These are phyloP conservation scores for Fragilaria radians DNA, from an alignment of 108 stramenopile genomes.

Conservation along the genomic window DNA sequence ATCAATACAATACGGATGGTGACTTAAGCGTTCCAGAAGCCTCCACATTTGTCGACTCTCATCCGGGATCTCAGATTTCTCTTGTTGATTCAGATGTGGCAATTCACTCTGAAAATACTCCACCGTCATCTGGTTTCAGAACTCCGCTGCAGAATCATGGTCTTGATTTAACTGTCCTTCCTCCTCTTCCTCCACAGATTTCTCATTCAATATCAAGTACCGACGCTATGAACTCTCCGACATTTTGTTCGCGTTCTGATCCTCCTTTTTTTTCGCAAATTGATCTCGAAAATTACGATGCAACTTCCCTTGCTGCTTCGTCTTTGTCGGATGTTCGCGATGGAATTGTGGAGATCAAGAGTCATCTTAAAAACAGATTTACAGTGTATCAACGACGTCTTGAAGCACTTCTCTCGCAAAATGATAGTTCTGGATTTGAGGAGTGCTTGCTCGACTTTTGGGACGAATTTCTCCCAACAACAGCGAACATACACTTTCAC, in stretches of 20 bases:
- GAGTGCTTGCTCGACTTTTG: conserved; percentile 78
- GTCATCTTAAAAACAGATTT: conserved; percentile 21
- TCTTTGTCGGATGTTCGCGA: not conserved
- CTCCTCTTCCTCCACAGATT: not conserved
- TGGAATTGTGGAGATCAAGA: conserved; percentile 3
- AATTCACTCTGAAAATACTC: not conserved
- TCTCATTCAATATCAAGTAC: not conserved
- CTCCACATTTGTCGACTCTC: not conserved
- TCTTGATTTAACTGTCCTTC: not conserved
- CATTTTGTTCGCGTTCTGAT: not conserved
- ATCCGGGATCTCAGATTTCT: not conserved
- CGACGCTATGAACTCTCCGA: not conserved
- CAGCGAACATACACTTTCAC: conserved; percentile 57
- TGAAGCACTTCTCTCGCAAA: conserved; percentile 20
- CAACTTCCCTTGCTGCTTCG: conserved; percentile 16
- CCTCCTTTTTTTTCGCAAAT: conserved; percentile 27
- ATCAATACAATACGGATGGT: too few relatives aligned
- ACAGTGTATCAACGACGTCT: conserved; percentile 35
- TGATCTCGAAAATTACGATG: conserved; percentile 47
- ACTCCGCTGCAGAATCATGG: too few relatives aligned
- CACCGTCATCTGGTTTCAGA: not conserved
- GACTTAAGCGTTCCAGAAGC: not conserved
- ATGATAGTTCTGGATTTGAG: conserved; percentile 43
- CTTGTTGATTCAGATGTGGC: not conserved
- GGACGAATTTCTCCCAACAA: conserved; percentile 67